A percentile compares a stretch with the other conserved stretches of the same genome.
Conservation (phyloP, 352 stramenopile species). For the Phytophthora kernoviae region DNA sequence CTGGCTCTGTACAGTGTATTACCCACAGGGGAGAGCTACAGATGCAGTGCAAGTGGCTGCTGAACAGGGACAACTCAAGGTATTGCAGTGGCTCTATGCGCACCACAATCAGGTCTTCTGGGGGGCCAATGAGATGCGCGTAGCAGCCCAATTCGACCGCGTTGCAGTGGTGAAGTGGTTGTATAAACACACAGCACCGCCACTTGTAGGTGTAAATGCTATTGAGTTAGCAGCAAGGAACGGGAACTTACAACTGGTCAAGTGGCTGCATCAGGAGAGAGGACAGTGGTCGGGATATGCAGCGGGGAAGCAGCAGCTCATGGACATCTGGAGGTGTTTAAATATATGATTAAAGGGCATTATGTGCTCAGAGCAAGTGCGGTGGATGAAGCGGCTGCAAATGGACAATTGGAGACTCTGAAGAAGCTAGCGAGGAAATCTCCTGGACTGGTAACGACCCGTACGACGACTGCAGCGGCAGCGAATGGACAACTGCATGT, state of each 20-base stretch:
- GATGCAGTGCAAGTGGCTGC: constrained; percentile 25
- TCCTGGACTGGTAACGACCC: constrained; percentile 22
- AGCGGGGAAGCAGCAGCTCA: constrained; percentile 35
- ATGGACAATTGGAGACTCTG: constrained; percentile 35
- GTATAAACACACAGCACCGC: constrained; percentile 27
- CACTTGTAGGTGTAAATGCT: constrained; percentile 33
- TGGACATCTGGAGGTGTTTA: constrained; percentile 40
- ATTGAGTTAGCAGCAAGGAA: constrained; percentile 39
- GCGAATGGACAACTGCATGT: constrained; percentile 31
- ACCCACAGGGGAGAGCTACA: constrained; percentile 28
- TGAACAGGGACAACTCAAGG: constrained; percentile 20
- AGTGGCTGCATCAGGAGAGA: constrained; percentile 37
- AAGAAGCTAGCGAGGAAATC: constrained; percentile 30
- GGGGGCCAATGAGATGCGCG: constrained; percentile 39
- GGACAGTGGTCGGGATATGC: constrained; percentile 41
- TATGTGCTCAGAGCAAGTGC: constrained; percentile 25
- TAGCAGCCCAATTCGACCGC: constrained; percentile 26
- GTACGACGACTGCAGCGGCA: constrained; percentile 34
- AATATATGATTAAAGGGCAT: constrained; percentile 47
- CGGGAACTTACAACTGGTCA: constrained; percentile 38
- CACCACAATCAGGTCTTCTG: constrained; percentile 29
- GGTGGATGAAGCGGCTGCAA: constrained; percentile 33
- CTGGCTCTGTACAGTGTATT: constrained; percentile 33
- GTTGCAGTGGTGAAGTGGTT: constrained; percentile 38
- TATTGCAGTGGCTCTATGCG: constrained; percentile 33